These are phyloP conservation scores for Mucor sp. DNA, from an alignment of 371 early-diverging fungal genomes.

Conservation along the genomic window DNA sequence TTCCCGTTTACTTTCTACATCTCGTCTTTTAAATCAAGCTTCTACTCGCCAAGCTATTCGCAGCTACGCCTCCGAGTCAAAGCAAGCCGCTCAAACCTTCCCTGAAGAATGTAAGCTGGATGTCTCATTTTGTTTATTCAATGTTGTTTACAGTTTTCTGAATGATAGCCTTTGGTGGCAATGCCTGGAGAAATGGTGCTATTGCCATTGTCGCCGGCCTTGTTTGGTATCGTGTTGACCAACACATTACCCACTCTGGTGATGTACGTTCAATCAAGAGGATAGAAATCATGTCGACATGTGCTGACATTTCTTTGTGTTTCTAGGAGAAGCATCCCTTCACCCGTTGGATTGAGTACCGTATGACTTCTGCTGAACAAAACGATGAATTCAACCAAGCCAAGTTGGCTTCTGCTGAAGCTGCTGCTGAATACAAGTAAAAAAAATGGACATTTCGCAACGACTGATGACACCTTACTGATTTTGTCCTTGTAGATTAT, in stretches of 20 bases:
- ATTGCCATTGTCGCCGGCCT: constrained; percentile 43
- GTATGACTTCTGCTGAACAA: constrained; percentile 38
- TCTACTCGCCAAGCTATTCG: constrained; percentile 22
- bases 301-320: background rate
- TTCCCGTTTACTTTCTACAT: constrained; percentile 25
- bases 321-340: constrained; percentile 48
- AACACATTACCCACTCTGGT: constrained; percentile 32
- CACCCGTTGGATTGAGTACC: constrained; percentile 49
- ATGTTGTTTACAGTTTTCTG: background rate
- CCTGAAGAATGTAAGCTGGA: constrained; percentile 23
- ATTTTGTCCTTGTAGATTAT: constrained; percentile 23
- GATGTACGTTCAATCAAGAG: constrained; percentile 17
- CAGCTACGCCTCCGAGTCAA: constrained; percentile 23
- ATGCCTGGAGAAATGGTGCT: constrained; percentile 46
- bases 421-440: constrained; percentile 49
- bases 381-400: constrained; percentile 34
- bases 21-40: constrained; percentile 16
- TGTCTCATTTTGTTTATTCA: background rate
- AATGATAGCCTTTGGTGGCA: constrained; percentile 35
- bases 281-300: background rate
- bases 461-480: background rate
- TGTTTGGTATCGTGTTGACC: constrained; percentile 44
- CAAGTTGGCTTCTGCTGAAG: constrained; percentile 32
- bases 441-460: background rate
- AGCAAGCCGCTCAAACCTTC: constrained; percentile 21